A percentile compares a stretch with the other conserved stretches of the same genome.
phyloP scores from a whole-genome alignment of 495 filamentous ascomycete genomes.

The Filosporella fistucella region DNA sequence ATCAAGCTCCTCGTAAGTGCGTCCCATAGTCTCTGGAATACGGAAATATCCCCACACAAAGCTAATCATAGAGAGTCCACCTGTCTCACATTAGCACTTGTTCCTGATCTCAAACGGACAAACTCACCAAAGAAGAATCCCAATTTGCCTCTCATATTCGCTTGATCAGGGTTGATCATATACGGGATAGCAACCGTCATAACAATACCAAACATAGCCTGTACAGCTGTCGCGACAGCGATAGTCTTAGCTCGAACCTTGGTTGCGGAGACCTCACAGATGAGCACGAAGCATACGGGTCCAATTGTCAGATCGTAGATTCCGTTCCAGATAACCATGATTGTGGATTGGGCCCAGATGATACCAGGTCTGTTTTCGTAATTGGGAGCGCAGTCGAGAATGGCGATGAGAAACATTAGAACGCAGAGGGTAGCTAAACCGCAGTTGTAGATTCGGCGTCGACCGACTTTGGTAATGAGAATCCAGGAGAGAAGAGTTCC shows the following conservation, averaged over 20 bases:
- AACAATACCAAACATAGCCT: slow-evolving; percentile 48
- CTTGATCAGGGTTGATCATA: slow-evolving; percentile 67
- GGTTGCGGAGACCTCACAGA: slow-evolving; percentile 51
- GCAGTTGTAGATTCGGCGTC: slow-evolving; percentile 41
- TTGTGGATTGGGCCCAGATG: slow-evolving; percentile 46
- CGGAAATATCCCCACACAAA: slow-evolving; percentile 70
- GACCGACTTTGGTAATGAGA: slow-evolving; percentile 40
- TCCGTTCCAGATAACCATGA: slow-evolving; percentile 48
- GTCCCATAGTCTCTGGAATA: slow-evolving; percentile 63
- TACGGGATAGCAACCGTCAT: slow-evolving; percentile 65
- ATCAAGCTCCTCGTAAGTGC: slow-evolving; percentile 69
- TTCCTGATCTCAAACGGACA: background rate
- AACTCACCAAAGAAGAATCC: slow-evolving; percentile 59
- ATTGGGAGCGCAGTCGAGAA: slow-evolving; percentile 20
- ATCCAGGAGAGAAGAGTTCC: slow-evolving; percentile 48
- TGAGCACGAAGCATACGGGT: slow-evolving; percentile 53
- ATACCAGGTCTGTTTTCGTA: slow-evolving; percentile 16
- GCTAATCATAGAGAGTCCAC: slow-evolving; percentile 63
- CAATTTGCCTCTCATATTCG: slow-evolving; percentile 66
- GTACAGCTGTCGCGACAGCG: slow-evolving; percentile 38
- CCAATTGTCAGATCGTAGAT: slow-evolving; percentile 54
- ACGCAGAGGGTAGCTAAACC: slow-evolving; percentile 29
- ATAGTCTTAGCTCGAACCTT: slow-evolving; percentile 49
- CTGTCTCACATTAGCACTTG: slow-evolving; percentile 20
- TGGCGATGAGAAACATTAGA: slow-evolving; percentile 24